phyloP scores from a whole-genome alignment of 306 rosid genomes.

The Acacia crassicarpa region DNA sequence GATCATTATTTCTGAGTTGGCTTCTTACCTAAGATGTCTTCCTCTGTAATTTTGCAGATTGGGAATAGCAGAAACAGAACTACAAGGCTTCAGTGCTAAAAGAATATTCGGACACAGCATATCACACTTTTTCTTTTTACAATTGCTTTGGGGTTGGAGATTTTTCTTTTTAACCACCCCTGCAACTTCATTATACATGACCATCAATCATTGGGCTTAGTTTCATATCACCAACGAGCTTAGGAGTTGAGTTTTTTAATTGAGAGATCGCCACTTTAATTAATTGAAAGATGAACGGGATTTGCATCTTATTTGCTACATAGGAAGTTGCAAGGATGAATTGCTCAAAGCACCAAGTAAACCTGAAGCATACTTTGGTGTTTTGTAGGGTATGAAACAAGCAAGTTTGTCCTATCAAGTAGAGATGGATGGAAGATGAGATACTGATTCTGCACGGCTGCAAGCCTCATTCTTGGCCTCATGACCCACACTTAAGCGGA shows the following conservation, averaged over 20 bases:
- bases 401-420: not conserved
- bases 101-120: not conserved
- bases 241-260: not conserved
- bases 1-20: slow-evolving; percentile 30
- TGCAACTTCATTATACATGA: not conserved
- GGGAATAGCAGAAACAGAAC: not conserved
- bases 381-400: not conserved
- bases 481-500: not conserved
- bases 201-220: not conserved
- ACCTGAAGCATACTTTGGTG: not conserved
- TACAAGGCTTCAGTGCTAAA: not conserved
- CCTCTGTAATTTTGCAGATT: not conserved
- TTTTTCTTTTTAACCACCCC: not conserved
- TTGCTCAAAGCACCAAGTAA: not conserved
- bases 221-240: not conserved
- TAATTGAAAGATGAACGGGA: not conserved
- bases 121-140: not conserved
- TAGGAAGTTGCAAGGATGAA: not conserved
- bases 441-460: slow-evolving; percentile 8
- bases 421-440: not conserved
- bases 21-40: slow-evolving; percentile 32
- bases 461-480: slow-evolving; percentile 14
- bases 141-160: not conserved
- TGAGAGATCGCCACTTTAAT: not conserved
- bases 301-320: slow-evolving; percentile 5